A percentile compares a stretch with the other conserved stretches of the same genome.
Evolutionary conservation across 169 alveolate species (phyloP).

Genomic region (Babesia ovata): DNA sequence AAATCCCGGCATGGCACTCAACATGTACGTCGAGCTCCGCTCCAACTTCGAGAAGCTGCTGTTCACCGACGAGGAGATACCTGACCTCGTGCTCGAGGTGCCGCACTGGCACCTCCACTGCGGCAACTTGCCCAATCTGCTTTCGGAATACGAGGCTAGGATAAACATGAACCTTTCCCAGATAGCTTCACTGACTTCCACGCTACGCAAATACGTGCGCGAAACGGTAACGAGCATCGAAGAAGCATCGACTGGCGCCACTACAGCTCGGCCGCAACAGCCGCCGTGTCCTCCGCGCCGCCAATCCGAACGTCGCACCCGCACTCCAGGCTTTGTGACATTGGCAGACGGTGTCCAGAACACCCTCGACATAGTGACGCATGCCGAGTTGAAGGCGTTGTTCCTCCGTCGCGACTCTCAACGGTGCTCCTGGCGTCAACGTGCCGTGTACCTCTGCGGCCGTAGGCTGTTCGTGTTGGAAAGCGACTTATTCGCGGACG

Average conservation of each 20-base stretch:
- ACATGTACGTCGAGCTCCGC: slow-evolving; percentile 54
- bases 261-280: not conserved
- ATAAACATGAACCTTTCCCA: slow-evolving; percentile 11
- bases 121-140: slow-evolving; percentile 54
- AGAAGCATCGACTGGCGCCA: not conserved
- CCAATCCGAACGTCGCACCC: slow-evolving; percentile 29
- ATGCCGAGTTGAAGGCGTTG: slow-evolving; percentile 46
- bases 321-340: slow-evolving; percentile 12
- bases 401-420: slow-evolving; percentile 56
- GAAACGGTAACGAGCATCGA: slow-evolving; percentile 12
- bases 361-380: slow-evolving; percentile 33
- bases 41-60: slow-evolving; percentile 45
- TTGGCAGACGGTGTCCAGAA: slow-evolving; percentile 10
- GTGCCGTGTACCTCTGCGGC: slow-evolving; percentile 51
- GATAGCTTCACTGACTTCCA: slow-evolving; percentile 6
- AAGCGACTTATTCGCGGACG: slow-evolving; percentile 39
- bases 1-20: slow-evolving; percentile 60
- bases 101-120: slow-evolving; percentile 68
- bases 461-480: slow-evolving; percentile 28
- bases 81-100: slow-evolving; percentile 49
- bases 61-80: slow-evolving; percentile 50
- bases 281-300: slow-evolving; percentile 6
- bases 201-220: slow-evolving; percentile 6
- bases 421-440: slow-evolving; percentile 44
- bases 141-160: slow-evolving; percentile 40